Percentiles rank a stretch among this genome's conserved stretches.
phyloP scores from a whole-genome alignment of 106 monocot genomes.

The Phalaenopsis aphrodite region DNA sequence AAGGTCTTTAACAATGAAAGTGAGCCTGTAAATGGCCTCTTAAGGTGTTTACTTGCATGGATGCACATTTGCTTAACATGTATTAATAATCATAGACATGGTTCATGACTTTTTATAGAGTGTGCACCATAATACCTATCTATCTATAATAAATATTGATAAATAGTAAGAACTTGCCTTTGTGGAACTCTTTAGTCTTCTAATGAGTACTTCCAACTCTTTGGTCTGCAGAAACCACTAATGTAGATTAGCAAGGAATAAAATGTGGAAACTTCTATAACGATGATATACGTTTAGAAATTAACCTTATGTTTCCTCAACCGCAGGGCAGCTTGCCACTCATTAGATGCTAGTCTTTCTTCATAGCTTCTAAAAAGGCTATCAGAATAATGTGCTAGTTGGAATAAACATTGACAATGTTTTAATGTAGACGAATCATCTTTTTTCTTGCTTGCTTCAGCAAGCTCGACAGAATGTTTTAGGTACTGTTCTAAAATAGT shows the following conservation, averaged over 20 bases:
- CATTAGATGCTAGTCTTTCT: conserved; percentile 84
- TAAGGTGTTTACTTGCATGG: not conserved
- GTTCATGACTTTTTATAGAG: too few species aligned
- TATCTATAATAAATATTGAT: not conserved
- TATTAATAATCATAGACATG: not conserved
- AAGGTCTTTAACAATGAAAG: not conserved
- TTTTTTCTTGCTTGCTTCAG: conserved; percentile 29
- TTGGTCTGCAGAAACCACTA: conserved; percentile 46
- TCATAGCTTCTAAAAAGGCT: conserved; percentile 85
- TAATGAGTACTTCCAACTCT: conserved; percentile 88
- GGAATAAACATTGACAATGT: conserved; percentile 69
- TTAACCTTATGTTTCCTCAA: conserved; percentile 91
- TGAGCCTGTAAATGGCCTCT: not conserved
- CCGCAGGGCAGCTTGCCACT: conserved; percentile 93
- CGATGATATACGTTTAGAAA: not conserved
- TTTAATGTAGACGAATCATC: conserved; percentile 38
- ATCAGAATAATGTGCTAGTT: conserved; percentile 92
- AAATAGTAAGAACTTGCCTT: conserved; percentile 44
- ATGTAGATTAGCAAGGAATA: not conserved
- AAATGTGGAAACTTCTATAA: not conserved
- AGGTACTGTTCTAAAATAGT: conserved; percentile 87
- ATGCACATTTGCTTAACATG: not conserved
- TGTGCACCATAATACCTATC: too few species aligned
- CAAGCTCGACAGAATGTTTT: conserved; percentile 70
- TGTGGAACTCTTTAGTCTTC: conserved; percentile 69